phyloP scores from a whole-genome alignment of 768 basidiomycete species.

The Calocybe indica region DNA sequence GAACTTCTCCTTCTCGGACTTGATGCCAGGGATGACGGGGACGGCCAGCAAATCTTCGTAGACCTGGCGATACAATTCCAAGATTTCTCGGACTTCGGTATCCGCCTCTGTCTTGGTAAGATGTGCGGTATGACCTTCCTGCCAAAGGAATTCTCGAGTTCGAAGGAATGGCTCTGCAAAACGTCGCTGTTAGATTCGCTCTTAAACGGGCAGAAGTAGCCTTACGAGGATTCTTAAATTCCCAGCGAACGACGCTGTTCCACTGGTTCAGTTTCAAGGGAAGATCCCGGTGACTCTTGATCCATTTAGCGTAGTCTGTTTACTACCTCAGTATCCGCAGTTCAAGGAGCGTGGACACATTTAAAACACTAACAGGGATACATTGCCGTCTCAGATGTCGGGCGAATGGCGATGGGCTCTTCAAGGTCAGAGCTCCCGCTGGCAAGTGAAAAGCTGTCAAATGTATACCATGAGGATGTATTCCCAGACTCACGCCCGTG shows the following conservation, averaged over 20 bases:
- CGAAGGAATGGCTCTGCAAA: conserved; percentile 90
- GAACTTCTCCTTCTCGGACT: conserved; percentile 99
- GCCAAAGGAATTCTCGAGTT: conserved; percentile 99
- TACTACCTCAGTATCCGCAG: not conserved
- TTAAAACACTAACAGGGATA: conserved; percentile 74
- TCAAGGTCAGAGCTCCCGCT: conserved; percentile 84
- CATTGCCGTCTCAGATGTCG: conserved; percentile 98
- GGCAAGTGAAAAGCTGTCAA: too few species aligned
- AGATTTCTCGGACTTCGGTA: conserved; percentile 85
- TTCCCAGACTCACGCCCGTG: conserved; percentile 45
- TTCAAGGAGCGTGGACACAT: not conserved
- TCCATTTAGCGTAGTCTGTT: conserved; percentile 97
- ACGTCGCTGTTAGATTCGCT: not conserved
- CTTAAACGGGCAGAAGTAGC: conserved; percentile 18
- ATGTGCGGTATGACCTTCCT: conserved; percentile 97
- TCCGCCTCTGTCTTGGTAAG: conserved; percentile 88
- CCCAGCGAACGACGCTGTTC: conserved; percentile 99
- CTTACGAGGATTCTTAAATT: conserved; percentile 96
- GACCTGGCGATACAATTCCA: conserved; percentile 91
- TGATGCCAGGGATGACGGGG: conserved; percentile 93
- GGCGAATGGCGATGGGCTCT: conserved; percentile 96
- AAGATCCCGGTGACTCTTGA: conserved; percentile 93
- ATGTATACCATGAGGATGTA: too few species aligned
- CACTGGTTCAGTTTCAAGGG: conserved; percentile 97
- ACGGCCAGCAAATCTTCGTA: conserved; percentile 97